Evolutionary conservation across 1,284 basidiomycete genomes (phyloP).

Genomic region (Ustilago cynodontis): DNA sequence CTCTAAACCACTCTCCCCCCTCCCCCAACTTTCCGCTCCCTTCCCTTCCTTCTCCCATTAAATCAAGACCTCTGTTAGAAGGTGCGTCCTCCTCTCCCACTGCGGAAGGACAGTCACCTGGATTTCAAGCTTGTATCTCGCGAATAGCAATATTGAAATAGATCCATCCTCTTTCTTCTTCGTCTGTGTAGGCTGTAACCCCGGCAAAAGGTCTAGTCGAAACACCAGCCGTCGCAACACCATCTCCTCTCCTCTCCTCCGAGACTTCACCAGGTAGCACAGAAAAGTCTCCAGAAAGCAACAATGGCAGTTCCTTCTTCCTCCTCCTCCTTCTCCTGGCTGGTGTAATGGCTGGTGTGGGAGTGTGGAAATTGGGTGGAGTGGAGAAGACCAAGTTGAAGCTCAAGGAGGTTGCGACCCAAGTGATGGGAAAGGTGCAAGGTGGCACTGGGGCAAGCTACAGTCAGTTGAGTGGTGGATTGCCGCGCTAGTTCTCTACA

Average conservation of each 20-base stretch:
- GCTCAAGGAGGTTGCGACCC: not conserved
- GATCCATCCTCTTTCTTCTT: not conserved
- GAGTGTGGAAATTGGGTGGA: constrained; percentile 40
- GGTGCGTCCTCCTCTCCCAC: too few species aligned
- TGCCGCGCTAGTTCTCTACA: constrained; percentile 24
- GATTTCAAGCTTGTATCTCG: not conserved
- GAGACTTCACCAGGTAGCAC: constrained; percentile 6
- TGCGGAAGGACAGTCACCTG: too few species aligned
- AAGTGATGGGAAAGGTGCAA: not conserved
- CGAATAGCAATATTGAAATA: constrained; percentile 47
- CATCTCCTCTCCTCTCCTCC: constrained; percentile 10
- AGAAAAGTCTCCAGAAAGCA: not conserved
- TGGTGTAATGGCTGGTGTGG: constrained; percentile 5
- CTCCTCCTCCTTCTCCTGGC: constrained; percentile 38
- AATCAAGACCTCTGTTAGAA: too few species aligned
- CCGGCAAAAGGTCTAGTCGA: not conserved
- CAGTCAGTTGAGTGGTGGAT: constrained; percentile 4
- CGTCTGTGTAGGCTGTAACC: not conserved
- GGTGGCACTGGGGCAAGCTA: constrained; percentile 2
- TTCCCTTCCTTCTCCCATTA: not conserved
- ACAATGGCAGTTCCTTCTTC: constrained; percentile 33
- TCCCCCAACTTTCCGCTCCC: not conserved
- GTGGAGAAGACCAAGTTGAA: constrained; percentile 35
- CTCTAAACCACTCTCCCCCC: constrained; percentile 41
- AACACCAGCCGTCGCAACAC: not conserved